Base-by-base conservation (phyloP, 2,329 filamentous ascomycete genomes). In the Fulvia fulva region DNA sequence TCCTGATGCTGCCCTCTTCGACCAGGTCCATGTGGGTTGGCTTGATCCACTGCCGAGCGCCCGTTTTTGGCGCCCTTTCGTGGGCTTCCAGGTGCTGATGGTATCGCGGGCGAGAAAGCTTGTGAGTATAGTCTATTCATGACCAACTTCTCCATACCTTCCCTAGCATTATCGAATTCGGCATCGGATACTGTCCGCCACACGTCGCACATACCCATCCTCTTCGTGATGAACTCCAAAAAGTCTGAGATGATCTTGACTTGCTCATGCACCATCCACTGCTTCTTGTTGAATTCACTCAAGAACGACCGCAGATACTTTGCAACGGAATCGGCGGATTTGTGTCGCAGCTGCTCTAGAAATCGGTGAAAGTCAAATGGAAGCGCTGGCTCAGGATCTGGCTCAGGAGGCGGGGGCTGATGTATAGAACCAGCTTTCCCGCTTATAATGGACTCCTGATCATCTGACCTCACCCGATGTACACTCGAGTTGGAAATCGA, bases 181-280 rank as follows among this genome's bases (percentile, higher is more conserved):
- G 90, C 90, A 73, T 99, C 94, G 0, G 92, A 96, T 0, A 97
- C 90, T 32, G 94, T 90, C 57, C 90, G 86, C 94, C 94, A 99
- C 2, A 99, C 91, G 62, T 99, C 94, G 70, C 94, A 99, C 64
- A 91, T 84, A 14, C 88, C 91, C 95, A 99, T 99, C 78, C 97
- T 97, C 76, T 96, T 96, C 55, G 90, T 89, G 63, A 99, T 99
- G 70, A 99, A 99, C 46, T 91, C 87, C 50, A 99, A 79, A 67
- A 99, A 99, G 73, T 99, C 95, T 65, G 90, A 86, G 61, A 99
- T 96, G 62, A 99, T 97, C 77, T 99, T 99, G 72, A 97, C 94
- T 74, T 99, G 94, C 76, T 99, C 94, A 72, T 99, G 94, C 6
- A 97, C 94, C 90, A 96, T 96, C 94, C 94, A 99, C 75, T 97